Conservation (phyloP, 2,329 filamentous ascomycete species). For the Monosporascus sp. region DNA sequence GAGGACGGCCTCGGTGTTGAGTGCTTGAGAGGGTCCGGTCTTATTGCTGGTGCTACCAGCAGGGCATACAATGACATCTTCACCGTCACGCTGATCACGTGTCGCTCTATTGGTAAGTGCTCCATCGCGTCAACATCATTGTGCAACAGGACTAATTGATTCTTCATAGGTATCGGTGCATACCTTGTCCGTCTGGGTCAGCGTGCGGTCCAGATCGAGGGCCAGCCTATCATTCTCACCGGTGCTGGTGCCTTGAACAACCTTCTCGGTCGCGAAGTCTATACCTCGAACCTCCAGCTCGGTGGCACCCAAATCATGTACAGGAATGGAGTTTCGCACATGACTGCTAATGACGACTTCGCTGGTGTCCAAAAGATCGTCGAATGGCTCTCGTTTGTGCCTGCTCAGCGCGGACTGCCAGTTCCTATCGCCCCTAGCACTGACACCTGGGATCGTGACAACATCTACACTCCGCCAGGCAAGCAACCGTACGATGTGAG, state of each 20-base stretch:
- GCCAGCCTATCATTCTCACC: slow-evolving; percentile 97
- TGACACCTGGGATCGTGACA: slow-evolving; percentile 89
- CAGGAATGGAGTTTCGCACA: slow-evolving; percentile 98
- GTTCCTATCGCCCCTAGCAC: slow-evolving; percentile 84
- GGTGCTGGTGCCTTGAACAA: slow-evolving; percentile 98
- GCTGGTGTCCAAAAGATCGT: slow-evolving; percentile 97
- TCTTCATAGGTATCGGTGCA: slow-evolving; percentile 72
- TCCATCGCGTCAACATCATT: slow-evolving; percentile 5
- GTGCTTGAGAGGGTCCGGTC: slow-evolving; percentile 91
- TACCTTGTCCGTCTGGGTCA: slow-evolving; percentile 98
- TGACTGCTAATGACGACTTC: slow-evolving; percentile 97
- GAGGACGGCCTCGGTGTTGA: slow-evolving; percentile 97
- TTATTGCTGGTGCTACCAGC: slow-evolving; percentile 96
- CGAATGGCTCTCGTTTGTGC: slow-evolving; percentile 95
- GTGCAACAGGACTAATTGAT: slow-evolving; percentile 25
- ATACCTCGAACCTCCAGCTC: slow-evolving; percentile 97
- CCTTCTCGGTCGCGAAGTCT: slow-evolving; percentile 93
- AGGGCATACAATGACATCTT: slow-evolving; percentile 98
- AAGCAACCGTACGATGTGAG: slow-evolving; percentile 89
- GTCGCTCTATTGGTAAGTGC: slow-evolving; percentile 81
- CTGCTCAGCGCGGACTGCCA: slow-evolving; percentile 88
- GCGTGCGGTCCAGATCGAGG: slow-evolving; percentile 97
- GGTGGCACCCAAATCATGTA: slow-evolving; percentile 99
- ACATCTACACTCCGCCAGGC: slow-evolving; percentile 74
- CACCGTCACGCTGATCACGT: slow-evolving; percentile 95